Evolutionary conservation across 768 basidiomycete genomes (phyloP).

Genomic region (Tylopilus vinaceipallidus): DNA sequence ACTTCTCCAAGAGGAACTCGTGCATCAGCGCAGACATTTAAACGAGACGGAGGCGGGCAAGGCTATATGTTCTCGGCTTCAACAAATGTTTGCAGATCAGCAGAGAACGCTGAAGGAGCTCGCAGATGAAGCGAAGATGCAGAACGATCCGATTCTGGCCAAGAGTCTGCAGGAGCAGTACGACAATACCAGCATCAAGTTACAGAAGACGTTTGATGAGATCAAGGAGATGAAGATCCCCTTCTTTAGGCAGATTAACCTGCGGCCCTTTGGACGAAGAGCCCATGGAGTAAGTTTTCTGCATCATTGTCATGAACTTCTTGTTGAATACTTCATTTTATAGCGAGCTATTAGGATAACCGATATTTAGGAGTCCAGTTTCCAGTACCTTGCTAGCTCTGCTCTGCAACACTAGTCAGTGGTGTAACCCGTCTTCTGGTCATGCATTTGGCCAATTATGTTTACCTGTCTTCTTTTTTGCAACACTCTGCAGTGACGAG

Average conservation of each 20-base stretch:
- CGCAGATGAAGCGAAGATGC: conserved; percentile 15
- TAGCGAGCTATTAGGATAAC: conserved; percentile 8
- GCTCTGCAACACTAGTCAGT: too few relatives aligned
- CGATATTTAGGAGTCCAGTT: too few relatives aligned
- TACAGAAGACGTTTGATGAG: conserved; percentile 20
- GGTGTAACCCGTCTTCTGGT: too few relatives aligned
- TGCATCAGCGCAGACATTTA: conserved; percentile 8
- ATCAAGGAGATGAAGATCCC: conserved; percentile 21
- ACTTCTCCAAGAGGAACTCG: conserved; percentile 22
- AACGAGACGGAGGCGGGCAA: conserved; percentile 25
- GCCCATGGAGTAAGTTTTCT: conserved; percentile 8
- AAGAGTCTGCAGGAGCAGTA: conserved; percentile 11
- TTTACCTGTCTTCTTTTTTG: too few relatives aligned
- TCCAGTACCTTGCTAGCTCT: too few relatives aligned
- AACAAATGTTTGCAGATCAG: conserved; percentile 17
- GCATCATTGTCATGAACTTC: not conserved
- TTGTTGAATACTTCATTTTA: not conserved
- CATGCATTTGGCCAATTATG: too few relatives aligned
- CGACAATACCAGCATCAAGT: not conserved
- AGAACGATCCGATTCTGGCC: conserved; percentile 11
- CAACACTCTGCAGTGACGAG: too few relatives aligned
- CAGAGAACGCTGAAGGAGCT: conserved; percentile 13
- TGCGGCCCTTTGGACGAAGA: conserved; percentile 5
- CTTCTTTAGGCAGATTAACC: conserved; percentile 2
- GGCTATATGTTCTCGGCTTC: conserved; percentile 14